Base-by-base conservation (phyloP, 768 basidiomycete genomes). In the Suillus hirtellus region DNA sequence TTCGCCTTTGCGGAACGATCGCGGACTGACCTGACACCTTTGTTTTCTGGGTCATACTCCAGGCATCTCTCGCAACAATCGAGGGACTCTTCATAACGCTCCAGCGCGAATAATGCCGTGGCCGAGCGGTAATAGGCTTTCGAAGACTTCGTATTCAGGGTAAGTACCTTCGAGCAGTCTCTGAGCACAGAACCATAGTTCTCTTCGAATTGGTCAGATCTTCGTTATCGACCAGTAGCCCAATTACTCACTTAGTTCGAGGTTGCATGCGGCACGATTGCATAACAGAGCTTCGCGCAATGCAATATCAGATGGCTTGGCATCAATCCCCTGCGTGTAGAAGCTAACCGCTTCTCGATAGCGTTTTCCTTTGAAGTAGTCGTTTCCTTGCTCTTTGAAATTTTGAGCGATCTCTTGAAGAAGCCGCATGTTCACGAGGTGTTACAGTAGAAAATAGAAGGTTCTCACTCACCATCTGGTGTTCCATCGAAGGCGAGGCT, bases 331-430 rank as follows among this genome's bases (percentile, higher is more conserved):
- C 73, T 96, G 92, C 0, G 89, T 87, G 74, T 99, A 99, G 74
- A 98, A 97, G 1, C 87, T 86, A 9, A 89, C 64, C 1, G 97
- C 97, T 73, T 99, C 95, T 43, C 92, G 85, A 74, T 86, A 91
- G 49, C 92, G 85, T 71, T 92, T 93, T 35, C 89, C 89, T 67
- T 87, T 89, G 78, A 92, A 96, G 70, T 96, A 93, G 61, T 96
- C 95, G 72, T 98, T 99, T 5, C 95, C 97, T 72, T 96, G 93
- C 60, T 93, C 88, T 75, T 97, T 98, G 77, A 98, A 97, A 71
- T 92, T 95, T 65, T 86, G 82, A 1, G 96, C 94, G 66, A 94
- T 81, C 74, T 99, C 97, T 96, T 66, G 34, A 47, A 0, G 31
- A 63, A 43, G 34, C 4, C 1, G 27, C 0, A 9, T 69, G 49